Percentiles rank a stretch among this genome's conserved stretches.
These are phyloP conservation scores for Nissolia schottii DNA, from an alignment of 306 rosid species.

Conservation along the genomic window DNA sequence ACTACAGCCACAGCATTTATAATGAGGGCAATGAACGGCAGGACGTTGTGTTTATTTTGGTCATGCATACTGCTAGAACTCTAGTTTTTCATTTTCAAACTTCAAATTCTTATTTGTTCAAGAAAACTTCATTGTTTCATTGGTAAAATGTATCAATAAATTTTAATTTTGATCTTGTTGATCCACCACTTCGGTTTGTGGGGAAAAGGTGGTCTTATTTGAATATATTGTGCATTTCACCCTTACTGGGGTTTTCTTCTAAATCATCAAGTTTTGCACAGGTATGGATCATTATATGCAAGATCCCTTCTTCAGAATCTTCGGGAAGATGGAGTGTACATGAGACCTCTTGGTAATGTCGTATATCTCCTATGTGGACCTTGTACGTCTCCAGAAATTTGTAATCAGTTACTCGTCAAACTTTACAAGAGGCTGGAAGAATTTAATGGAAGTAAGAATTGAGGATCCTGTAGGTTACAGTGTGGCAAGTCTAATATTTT, in stretches of 20 bases:
- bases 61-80: neutral
- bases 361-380: slow-evolving; percentile 90
- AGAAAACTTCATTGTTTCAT: neutral
- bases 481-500: neutral
- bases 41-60: neutral
- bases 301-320: slow-evolving; percentile 71
- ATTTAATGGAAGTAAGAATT: slow-evolving; percentile 26
- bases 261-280: slow-evolving; percentile 29
- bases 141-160: neutral
- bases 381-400: slow-evolving; percentile 70
- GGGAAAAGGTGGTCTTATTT: neutral
- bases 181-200: neutral
- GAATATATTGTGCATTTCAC: neutral
- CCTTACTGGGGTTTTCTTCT: slow-evolving; percentile 8
- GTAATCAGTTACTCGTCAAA: slow-evolving; percentile 63
- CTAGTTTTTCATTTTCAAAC: neutral
- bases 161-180: neutral
- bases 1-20: neutral
- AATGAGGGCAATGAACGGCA: neutral
- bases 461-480: neutral
- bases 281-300: slow-evolving; percentile 77
- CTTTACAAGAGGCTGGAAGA: slow-evolving; percentile 65
- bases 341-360: slow-evolving; percentile 84
- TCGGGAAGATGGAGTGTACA: slow-evolving; percentile 68
- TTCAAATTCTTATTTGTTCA: neutral